These are phyloP conservation scores for Trifolium pratense DNA, from an alignment of 306 rosid species.

Conservation along the genomic window DNA sequence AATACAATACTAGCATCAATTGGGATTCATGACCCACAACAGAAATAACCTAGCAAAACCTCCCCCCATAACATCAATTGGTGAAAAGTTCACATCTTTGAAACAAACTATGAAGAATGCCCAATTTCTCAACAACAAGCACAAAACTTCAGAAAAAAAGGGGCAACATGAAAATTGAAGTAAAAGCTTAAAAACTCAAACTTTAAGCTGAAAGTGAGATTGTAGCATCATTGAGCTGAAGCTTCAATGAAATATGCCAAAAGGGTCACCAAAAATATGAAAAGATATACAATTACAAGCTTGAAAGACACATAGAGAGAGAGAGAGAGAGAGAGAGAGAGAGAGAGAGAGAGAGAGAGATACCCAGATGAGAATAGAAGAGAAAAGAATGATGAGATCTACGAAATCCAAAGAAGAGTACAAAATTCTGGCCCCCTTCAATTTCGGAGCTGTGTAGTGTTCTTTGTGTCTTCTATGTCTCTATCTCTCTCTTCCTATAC, in stretches of 20 bases:
- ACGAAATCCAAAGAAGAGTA: conserved; percentile 36
- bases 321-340: background rate
- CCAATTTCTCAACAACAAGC: conserved; percentile 28
- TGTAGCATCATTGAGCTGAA: conserved; percentile 23
- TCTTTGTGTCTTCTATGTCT: background rate
- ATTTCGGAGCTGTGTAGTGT: conserved; percentile 48
- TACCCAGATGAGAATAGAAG: background rate
- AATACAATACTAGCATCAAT: background rate
- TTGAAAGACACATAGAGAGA: conserved; percentile 14
- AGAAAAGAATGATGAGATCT: conserved; percentile 44
- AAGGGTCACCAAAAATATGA: conserved; percentile 32
- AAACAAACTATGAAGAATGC: conserved; percentile 10
- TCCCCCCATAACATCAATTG: conserved; percentile 18
- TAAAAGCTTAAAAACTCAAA: conserved; percentile 29
- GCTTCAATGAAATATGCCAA: conserved; percentile 9
- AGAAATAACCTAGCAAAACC: conserved; percentile 5
- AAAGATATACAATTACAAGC: background rate
- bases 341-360: conserved; percentile 1
- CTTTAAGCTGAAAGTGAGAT: conserved; percentile 31
- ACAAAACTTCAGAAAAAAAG: conserved; percentile 15
- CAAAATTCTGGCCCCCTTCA: conserved; percentile 42
- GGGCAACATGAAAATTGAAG: conserved; percentile 11
- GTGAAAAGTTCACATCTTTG: conserved; percentile 24
- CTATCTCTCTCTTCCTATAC: conserved; percentile 4
- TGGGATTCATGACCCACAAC: conserved; percentile 30